Percentiles rank a stretch among this genome's conserved stretches.
Evolutionary conservation across 345 rosid genomes (phyloP).

Genomic region (Crucihimalaya himalaica): DNA sequence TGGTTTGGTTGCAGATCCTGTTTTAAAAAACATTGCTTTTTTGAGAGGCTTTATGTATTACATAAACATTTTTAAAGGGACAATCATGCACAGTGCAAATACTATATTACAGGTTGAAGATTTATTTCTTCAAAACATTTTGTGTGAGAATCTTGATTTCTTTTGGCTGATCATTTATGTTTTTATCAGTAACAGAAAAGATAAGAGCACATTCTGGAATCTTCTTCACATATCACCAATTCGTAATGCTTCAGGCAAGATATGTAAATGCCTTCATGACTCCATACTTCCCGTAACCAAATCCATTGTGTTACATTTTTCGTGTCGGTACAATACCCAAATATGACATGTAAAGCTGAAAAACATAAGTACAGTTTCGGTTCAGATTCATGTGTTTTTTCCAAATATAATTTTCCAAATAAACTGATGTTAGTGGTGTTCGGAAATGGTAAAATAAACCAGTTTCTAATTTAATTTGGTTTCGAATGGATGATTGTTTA

Average conservation of each 20-base stretch:
- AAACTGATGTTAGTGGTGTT: too few species aligned
- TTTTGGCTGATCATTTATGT: slow-evolving; percentile 27
- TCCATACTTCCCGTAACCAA: too few species aligned
- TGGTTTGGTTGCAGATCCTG: too few species aligned
- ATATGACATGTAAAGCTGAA: neutral
- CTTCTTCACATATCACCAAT: slow-evolving; percentile 89
- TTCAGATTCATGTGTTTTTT: neutral
- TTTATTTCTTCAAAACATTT: slow-evolving; percentile 3
- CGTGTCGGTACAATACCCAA: neutral
- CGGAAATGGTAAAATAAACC: too few species aligned
- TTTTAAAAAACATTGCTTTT: too few species aligned
- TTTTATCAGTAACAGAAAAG: slow-evolving; percentile 61
- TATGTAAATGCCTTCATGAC: slow-evolving; percentile 46
- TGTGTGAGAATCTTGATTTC: slow-evolving; percentile 25
- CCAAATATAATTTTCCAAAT: neutral
- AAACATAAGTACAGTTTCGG: neutral
- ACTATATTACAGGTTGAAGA: slow-evolving; percentile 87
- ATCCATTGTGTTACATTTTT: neutral
- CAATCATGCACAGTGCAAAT: slow-evolving; percentile 91
- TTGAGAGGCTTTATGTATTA: too few species aligned
- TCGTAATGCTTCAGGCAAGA: slow-evolving; percentile 96
- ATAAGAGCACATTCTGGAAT: slow-evolving; percentile 82
- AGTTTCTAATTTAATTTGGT: too few species aligned
- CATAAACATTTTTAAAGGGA: too few species aligned
- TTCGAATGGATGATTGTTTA: too few species aligned